phyloP scores from a whole-genome alignment of 2,329 filamentous ascomycete genomes.

The Colletotrichum sublineola region DNA sequence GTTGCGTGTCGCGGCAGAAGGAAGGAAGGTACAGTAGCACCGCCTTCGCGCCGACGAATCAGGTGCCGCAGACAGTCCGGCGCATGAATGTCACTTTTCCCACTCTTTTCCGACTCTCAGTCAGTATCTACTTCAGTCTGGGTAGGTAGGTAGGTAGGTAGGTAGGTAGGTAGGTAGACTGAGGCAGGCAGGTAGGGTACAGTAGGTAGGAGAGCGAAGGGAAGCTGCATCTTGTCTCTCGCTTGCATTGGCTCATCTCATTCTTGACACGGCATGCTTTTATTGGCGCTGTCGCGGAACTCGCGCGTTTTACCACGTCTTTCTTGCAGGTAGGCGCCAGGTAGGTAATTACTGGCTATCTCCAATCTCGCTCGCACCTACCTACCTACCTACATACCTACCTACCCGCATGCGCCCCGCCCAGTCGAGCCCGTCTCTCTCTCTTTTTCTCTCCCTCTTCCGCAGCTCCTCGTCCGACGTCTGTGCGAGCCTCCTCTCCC shows the following conservation, averaged over 20 bases:
- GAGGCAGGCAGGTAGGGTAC: no score
- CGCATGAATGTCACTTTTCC: slow-evolving; percentile 30
- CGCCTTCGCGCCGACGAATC: slow-evolving; percentile 24
- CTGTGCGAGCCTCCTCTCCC: slow-evolving; percentile 14
- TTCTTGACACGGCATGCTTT: background rate
- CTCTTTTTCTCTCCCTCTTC: background rate
- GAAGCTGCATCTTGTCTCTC: slow-evolving; percentile 24
- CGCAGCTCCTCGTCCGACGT: slow-evolving; percentile 9
- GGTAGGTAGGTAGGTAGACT: no score
- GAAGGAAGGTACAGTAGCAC: slow-evolving; percentile 37
- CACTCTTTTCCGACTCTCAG: background rate
- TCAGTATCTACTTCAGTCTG: no score
- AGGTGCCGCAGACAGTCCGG: background rate
- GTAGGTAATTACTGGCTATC: background rate
- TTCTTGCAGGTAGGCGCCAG: background rate
- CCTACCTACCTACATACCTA: background rate
- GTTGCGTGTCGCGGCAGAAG: slow-evolving; percentile 6
- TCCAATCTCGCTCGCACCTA: slow-evolving; percentile 25
- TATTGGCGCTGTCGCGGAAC: slow-evolving; percentile 30
- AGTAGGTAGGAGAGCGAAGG: background rate
- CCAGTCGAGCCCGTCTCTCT: slow-evolving; percentile 1
- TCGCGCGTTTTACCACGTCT: slow-evolving; percentile 37
- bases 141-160: no score
- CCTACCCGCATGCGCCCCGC: slow-evolving; percentile 8
- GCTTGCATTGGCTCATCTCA: slow-evolving; percentile 21